These are phyloP conservation scores for Elasticomyces elasticus DNA, from an alignment of 495 filamentous ascomycete species.

Conservation along the genomic window DNA sequence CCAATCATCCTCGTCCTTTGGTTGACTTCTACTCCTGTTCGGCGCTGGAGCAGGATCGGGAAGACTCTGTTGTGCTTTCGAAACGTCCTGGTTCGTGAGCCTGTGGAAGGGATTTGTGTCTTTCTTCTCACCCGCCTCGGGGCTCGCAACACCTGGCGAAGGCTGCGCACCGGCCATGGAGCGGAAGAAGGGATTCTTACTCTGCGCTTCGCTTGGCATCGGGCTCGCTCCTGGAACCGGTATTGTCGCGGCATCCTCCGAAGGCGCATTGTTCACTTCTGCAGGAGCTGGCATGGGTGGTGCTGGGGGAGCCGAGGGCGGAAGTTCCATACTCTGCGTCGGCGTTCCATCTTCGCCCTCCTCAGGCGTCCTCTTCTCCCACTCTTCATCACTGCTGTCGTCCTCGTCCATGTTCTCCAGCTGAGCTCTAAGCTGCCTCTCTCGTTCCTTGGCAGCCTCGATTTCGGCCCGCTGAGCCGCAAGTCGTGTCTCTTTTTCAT, in stretches of 20 bases:
- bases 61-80: slow-evolving; percentile 27
- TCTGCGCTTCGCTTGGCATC: slow-evolving; percentile 30
- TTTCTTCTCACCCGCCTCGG: slow-evolving; percentile 37
- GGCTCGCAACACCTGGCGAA: slow-evolving; percentile 31
- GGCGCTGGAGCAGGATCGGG: slow-evolving; percentile 23
- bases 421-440: slow-evolving; percentile 77
- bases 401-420: slow-evolving; percentile 71
- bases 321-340: slow-evolving; percentile 36
- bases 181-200: slow-evolving; percentile 57
- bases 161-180: slow-evolving; percentile 42
- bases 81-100: slow-evolving; percentile 43
- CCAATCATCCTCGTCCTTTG: slow-evolving; percentile 81
- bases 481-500: slow-evolving; percentile 77
- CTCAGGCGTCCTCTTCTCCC: slow-evolving; percentile 43
- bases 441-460: slow-evolving; percentile 77
- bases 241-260: background rate
- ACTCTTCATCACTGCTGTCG: slow-evolving; percentile 58
- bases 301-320: slow-evolving; percentile 18
- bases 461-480: slow-evolving; percentile 84
- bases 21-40: slow-evolving; percentile 39
- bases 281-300: slow-evolving; percentile 28
- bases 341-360: slow-evolving; percentile 79
- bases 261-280: slow-evolving; percentile 8
- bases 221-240: slow-evolving; percentile 28
- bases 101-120: slow-evolving; percentile 97